Evolutionary conservation across 495 filamentous ascomycete species (phyloP), one percentile per base, ranked within the genome.

Genomic region (Podospora australis): DNA sequence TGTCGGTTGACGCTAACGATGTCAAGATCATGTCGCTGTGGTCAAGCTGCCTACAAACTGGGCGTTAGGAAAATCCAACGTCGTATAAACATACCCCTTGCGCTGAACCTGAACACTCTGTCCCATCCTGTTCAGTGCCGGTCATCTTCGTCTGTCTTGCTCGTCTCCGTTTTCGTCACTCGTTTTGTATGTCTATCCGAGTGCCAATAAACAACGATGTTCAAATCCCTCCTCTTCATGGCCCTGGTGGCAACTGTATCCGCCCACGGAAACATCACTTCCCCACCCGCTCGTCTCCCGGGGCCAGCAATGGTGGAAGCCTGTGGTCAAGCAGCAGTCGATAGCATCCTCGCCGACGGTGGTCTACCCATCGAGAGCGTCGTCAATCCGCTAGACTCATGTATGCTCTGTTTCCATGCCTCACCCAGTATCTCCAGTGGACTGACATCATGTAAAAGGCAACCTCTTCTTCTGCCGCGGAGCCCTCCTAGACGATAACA

Each of bases 401-500:
- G 57, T 58, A 54, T 14, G 50, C 51, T 25, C 21, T 20, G 21
- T 30, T 0, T 4, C 9, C 19, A 22, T 21, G 25, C 14, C 44
- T 14, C 16, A n/a, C 22, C 6, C 17, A 13, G 14, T 19, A 4
- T 53, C 14, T 6, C 6, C 26, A 30, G 17, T 10, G 4, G 34
- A n/a, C 34, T 36, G 13, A 36, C 34, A 36, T n/a, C 4, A 7
- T 5, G 11, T n/a, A 10, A n/a, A 6, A 36, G 34, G 59, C 55
- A 55, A 58, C 35, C 42, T 62, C 25, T 48, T 45, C 47, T 73
- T 82, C 23, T 87, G 84, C 81, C 81, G 82, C 52, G 82, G 84
- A 48, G 75, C 80, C 61, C 72, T 84, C 57, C 83, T 78, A 64
- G 77, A 58, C 44, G 83, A 86, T 70, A 85, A 86, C 74, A 71